phyloP scores from a whole-genome alignment of 2,329 filamentous ascomycete genomes.

The Diaporthe vaccinii region DNA sequence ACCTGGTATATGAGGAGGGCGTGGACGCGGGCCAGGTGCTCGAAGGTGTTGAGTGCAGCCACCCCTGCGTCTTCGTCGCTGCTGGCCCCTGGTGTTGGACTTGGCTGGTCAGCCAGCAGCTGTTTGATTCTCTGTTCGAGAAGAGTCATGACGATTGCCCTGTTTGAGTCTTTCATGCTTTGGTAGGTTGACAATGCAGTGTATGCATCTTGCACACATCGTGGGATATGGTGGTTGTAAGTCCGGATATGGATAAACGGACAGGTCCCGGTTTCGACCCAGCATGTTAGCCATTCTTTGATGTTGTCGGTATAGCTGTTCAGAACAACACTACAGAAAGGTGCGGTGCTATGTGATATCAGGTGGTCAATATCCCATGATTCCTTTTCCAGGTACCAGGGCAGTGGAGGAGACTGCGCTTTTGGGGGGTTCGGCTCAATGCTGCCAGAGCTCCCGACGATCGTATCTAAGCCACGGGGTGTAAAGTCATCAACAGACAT shows the following conservation, averaged over 20 bases:
- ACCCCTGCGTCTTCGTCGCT: neutral
- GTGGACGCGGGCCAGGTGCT: slow-evolving; percentile 59
- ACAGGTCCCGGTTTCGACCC: slow-evolving; percentile 47
- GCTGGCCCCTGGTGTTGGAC: neutral
- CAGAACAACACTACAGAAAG: slow-evolving; percentile 34
- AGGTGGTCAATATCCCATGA: slow-evolving; percentile 42
- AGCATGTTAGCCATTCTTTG: slow-evolving; percentile 46
- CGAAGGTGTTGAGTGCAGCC: slow-evolving; percentile 37
- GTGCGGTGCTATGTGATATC: neutral
- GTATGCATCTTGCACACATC: slow-evolving; percentile 50
- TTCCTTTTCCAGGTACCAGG: slow-evolving; percentile 30
- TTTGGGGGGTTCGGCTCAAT: neutral
- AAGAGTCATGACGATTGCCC: slow-evolving; percentile 39
- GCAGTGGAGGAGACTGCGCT: neutral
- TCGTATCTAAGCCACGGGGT: neutral
- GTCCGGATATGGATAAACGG: slow-evolving; percentile 50
- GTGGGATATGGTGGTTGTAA: slow-evolving; percentile 47
- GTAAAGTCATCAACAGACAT: slow-evolving; percentile 20
- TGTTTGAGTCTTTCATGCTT: slow-evolving; percentile 40
- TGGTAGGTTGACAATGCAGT: slow-evolving; percentile 45
- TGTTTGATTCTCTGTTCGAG: slow-evolving; percentile 34
- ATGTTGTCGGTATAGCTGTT: slow-evolving; percentile 38
- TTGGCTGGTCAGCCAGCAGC: slow-evolving; percentile 37
- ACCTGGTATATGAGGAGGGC: slow-evolving; percentile 64
- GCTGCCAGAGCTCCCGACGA: neutral